Percentiles rank a stretch among this genome's conserved stretches.
These are phyloP conservation scores for Termitomyces eurrhizus DNA, from an alignment of 768 basidiomycete species.

Conservation along the genomic window DNA sequence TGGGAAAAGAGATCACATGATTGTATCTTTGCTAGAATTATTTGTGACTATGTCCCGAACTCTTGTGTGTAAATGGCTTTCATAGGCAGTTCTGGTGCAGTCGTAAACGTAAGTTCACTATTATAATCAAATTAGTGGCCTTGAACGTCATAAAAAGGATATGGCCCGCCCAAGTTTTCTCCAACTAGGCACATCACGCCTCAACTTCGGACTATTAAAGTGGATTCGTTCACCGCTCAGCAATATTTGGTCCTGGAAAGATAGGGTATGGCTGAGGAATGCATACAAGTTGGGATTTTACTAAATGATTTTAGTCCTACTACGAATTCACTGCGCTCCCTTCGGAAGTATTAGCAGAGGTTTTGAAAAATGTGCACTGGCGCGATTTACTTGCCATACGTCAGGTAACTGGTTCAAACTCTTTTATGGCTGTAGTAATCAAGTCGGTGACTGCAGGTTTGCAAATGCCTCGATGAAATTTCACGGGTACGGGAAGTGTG, in stretches of 20 bases:
- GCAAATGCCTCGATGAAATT: neutral
- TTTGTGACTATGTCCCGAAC: too few species aligned
- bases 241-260: neutral
- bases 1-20: too few species aligned
- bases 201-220: neutral
- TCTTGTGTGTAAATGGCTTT: neutral
- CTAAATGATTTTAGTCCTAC: neutral
- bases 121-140: neutral
- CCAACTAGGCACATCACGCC: neutral
- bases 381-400: neutral
- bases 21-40: too few species aligned
- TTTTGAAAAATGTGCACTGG: neutral
- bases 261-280: neutral
- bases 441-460: neutral
- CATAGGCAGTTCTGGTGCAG: neutral
- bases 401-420: neutral
- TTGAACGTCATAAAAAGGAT: neutral
- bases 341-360: neutral
- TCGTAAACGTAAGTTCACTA: neutral
- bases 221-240: neutral
- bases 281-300: neutral
- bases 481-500: neutral
- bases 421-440: neutral
- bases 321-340: neutral
- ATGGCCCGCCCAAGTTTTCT: neutral